Conservation (phyloP, 495 filamentous ascomycete genomes). For the Astrothelium macrocarpum region DNA sequence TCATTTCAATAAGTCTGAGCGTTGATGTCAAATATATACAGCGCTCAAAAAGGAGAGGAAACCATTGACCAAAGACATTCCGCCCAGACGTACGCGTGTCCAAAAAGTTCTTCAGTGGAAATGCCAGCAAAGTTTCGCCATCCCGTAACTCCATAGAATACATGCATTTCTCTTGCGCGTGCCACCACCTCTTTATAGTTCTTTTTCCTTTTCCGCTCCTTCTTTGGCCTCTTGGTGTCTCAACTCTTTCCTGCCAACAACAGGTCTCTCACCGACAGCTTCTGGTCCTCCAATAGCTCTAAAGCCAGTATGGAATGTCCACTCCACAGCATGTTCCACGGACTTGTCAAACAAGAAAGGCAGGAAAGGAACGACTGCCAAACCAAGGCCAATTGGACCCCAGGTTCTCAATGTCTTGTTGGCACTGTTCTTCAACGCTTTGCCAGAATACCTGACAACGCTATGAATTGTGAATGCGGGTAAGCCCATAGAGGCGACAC, state of each 20-base stretch:
- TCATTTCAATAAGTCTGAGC: not conserved
- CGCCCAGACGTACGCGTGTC: too few species aligned
- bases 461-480: conserved; percentile 94
- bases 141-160: too few species aligned
- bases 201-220: conserved; percentile 16
- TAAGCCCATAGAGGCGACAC: conserved; percentile 81
- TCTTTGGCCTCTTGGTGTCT: conserved; percentile 35
- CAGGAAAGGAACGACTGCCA: conserved; percentile 79
- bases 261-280: conserved; percentile 42
- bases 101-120: too few species aligned
- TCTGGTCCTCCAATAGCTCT: conserved; percentile 56
- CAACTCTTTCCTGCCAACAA: conserved; percentile 47
- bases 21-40: not conserved
- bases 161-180: too few species aligned
- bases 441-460: conserved; percentile 76
- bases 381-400: conserved; percentile 83
- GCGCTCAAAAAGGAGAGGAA: not conserved
- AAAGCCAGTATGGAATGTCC: conserved; percentile 73
- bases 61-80: too few species aligned
- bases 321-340: conserved; percentile 83
- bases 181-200: conserved; percentile 3
- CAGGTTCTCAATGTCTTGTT: conserved; percentile 65
- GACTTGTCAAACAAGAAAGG: conserved; percentile 89
- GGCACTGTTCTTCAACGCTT: conserved; percentile 69
- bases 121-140: too few species aligned